These are phyloP conservation scores for Gnetum montanum DNA, from an alignment of 75 land plant species.

Conservation along the genomic window DNA sequence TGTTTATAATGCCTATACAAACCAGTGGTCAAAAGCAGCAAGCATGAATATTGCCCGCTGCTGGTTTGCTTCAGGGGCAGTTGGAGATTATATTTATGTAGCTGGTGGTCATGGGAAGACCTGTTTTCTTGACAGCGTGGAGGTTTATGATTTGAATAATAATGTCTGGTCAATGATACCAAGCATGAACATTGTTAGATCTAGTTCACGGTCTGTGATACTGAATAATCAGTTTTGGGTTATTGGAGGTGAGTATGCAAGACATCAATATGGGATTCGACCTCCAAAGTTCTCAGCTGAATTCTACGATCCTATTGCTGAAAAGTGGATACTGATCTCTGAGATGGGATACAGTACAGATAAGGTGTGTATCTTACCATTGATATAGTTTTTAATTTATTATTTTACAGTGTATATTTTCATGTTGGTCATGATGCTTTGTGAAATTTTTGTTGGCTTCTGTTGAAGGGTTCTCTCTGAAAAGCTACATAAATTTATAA, in stretches of 20 bases:
- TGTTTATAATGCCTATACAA: constrained; percentile 15
- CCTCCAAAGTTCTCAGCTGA: constrained; percentile 20
- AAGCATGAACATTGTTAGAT: constrained; percentile 18
- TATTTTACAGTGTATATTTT: background rate
- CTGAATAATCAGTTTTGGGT: constrained; percentile 29
- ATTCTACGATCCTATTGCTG: constrained; percentile 12
- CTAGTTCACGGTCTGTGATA: constrained; percentile 14
- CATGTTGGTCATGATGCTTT: background rate
- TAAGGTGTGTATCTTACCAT: constrained; percentile 10
- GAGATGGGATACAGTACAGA: constrained; percentile 24
- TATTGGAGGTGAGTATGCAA: constrained; percentile 19
- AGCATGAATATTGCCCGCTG: constrained; percentile 22
- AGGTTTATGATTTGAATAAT: constrained; percentile 15
- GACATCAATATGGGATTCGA: constrained; percentile 9
- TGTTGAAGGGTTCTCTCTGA: background rate
- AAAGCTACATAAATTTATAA: background rate
- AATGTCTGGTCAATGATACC: constrained; percentile 10
- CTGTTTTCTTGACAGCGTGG: constrained; percentile 19
- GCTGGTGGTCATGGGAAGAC: constrained; percentile 24
- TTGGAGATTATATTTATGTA: constrained; percentile 19
- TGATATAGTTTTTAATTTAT: background rate
- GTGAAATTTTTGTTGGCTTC: background rate
- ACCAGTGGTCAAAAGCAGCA: constrained; percentile 17
- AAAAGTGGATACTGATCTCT: constrained; percentile 14
- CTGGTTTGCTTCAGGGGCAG: constrained; percentile 24